Percentiles rank a stretch among this genome's conserved stretches.
These are phyloP conservation scores for Monosiga brevicollis DNA, from an alignment of 78 protist species.

Conservation along the genomic window DNA sequence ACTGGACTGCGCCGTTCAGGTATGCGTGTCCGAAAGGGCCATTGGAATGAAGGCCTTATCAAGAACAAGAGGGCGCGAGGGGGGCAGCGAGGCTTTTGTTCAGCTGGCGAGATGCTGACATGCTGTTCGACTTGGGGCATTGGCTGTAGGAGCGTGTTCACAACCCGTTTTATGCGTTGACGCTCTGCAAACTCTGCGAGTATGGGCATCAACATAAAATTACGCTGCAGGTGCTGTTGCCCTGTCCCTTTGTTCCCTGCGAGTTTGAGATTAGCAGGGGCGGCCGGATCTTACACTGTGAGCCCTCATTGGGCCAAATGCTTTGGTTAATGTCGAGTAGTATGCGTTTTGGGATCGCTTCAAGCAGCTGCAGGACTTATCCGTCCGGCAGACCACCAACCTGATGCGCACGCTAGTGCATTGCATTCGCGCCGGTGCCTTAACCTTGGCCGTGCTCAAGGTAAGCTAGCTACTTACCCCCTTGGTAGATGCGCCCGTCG, in stretches of 20 bases:
- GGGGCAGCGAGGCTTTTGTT: too few relatives aligned
- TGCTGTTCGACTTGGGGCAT: neutral
- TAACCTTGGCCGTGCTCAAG: slow-evolving; percentile 1
- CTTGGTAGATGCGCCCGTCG: too few relatives aligned
- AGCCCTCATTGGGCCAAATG: neutral
- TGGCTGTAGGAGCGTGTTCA: slow-evolving; percentile 6
- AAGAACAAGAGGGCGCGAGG: too few relatives aligned
- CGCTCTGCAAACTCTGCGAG: neutral
- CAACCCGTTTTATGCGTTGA: slow-evolving; percentile 21
- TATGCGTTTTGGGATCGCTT: slow-evolving; percentile 21
- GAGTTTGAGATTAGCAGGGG: neutral
- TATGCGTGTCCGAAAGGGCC: neutral
- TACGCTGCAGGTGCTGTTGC: slow-evolving; percentile 25
- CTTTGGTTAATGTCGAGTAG: too few relatives aligned
- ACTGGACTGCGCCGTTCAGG: neutral
- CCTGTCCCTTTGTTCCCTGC: neutral
- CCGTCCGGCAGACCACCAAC: neutral
- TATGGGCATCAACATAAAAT: neutral
- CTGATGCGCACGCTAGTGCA: neutral
- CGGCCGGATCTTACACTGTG: neutral
- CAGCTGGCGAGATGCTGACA: slow-evolving; percentile 2
- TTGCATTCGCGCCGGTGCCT: neutral
- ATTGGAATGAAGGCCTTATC: neutral
- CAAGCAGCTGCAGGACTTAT: neutral
- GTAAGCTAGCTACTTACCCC: too few relatives aligned